Evolutionary conservation across 768 basidiomycete genomes (phyloP).

Genomic region (Suillus brevipes): DNA sequence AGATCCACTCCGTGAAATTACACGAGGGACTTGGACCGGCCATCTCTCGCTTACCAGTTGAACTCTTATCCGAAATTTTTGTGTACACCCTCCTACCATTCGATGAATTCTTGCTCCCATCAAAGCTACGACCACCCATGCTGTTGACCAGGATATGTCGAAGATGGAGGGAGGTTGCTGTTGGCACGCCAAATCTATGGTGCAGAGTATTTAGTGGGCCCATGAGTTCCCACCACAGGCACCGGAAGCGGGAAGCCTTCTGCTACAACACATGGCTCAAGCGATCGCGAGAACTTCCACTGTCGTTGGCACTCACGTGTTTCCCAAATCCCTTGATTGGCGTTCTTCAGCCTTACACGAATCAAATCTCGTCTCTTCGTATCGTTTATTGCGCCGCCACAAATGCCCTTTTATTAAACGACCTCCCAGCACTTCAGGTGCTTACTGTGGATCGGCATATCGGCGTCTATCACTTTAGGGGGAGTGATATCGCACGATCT

Average conservation of each 20-base stretch:
- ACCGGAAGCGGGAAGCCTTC: conserved; percentile 12
- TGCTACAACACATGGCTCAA: conserved; percentile 13
- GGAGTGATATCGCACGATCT: background rate
- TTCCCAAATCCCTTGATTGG: background rate
- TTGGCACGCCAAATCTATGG: conserved; percentile 47
- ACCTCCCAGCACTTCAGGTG: conserved; percentile 19
- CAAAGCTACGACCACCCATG: conserved; percentile 29
- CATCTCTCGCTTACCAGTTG: background rate
- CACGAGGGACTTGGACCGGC: background rate
- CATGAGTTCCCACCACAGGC: conserved; percentile 24
- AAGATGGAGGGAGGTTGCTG: conserved; percentile 41
- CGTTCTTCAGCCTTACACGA: conserved; percentile 22
- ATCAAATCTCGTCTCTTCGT: conserved; percentile 11
- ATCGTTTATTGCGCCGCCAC: conserved; percentile 2
- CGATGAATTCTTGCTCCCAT: background rate
- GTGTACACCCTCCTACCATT: background rate
- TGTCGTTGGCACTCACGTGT: conserved; percentile 21
- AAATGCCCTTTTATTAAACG: conserved; percentile 18
- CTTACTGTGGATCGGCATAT: conserved; percentile 17
- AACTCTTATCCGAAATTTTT: background rate
- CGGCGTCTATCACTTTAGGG: background rate
- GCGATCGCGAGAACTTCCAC: conserved; percentile 17
- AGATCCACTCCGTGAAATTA: background rate
- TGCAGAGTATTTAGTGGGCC: conserved; percentile 18
- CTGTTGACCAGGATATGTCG: conserved; percentile 41